These are phyloP conservation scores for Penicillium egyptiacum DNA, from an alignment of 495 filamentous ascomycete genomes.

Conservation along the genomic window DNA sequence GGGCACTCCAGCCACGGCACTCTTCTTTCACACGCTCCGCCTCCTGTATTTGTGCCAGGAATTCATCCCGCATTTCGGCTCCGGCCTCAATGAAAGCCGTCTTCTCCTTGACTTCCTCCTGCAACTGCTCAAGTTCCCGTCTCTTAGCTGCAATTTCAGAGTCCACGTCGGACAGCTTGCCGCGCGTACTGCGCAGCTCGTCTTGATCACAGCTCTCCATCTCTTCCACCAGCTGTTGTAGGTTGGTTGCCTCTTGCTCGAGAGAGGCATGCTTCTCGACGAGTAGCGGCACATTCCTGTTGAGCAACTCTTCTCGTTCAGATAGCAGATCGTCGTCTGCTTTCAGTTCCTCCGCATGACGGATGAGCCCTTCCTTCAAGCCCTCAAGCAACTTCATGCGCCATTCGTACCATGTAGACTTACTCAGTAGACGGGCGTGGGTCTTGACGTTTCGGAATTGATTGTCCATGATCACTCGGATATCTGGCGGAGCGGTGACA, in stretches of 20 bases:
- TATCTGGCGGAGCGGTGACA: conserved; percentile 77
- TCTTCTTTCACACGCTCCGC: conserved; percentile 83
- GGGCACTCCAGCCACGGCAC: conserved; percentile 82
- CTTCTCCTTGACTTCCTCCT: conserved; percentile 60
- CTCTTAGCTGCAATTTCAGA: conserved; percentile 67
- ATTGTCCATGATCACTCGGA: conserved; percentile 84
- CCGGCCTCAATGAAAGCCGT: conserved; percentile 59
- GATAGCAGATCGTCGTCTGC: conserved; percentile 67
- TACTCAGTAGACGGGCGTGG: conserved; percentile 82
- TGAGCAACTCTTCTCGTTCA: conserved; percentile 65
- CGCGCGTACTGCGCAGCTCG: conserved; percentile 66
- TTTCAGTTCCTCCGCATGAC: conserved; percentile 72
- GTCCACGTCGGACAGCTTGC: conserved; percentile 63
- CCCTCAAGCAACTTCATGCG: conserved; percentile 86
- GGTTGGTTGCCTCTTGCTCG: conserved; percentile 57
- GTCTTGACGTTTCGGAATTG: conserved; percentile 97
- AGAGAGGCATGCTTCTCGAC: conserved; percentile 58
- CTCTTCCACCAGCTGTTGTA: conserved; percentile 71
- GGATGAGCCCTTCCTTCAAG: conserved; percentile 73
- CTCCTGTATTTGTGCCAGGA: conserved; percentile 69
- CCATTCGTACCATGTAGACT: conserved; percentile 98
- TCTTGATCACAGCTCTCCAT: conserved; percentile 76
- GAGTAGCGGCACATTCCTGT: conserved; percentile 63
- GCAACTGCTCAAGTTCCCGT: conserved; percentile 61
- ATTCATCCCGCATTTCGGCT: conserved; percentile 65